Conservation (phyloP, 1,284 basidiomycete genomes). For the Microbotryum silenes-acaulis region DNA sequence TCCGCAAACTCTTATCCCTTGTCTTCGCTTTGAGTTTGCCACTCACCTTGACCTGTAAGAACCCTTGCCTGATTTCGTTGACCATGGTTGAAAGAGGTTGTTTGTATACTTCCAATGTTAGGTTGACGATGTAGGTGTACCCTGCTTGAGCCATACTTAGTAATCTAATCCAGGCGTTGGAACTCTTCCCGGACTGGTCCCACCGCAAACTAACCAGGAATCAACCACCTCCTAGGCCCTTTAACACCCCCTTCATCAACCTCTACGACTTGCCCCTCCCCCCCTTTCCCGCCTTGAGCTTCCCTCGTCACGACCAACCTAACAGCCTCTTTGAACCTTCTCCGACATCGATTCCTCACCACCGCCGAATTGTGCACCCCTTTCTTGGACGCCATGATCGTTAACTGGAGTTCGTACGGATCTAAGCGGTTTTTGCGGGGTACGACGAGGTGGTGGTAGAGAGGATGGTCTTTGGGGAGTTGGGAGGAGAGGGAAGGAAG, state of each 20-base stretch:
- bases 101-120: constrained; percentile 27
- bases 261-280: not conserved
- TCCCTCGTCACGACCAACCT: constrained; percentile 27
- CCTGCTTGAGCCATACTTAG: not conserved
- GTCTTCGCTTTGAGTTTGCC: too few relatives aligned
- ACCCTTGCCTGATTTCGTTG: constrained; percentile 8
- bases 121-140: constrained; percentile 19
- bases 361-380: constrained; percentile 28
- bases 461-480: not conserved
- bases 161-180: not conserved
- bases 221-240: constrained; percentile 24
- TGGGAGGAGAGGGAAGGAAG: not conserved
- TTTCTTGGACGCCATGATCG: constrained; percentile 25
- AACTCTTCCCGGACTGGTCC: too few relatives aligned
- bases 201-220: constrained; percentile 18
- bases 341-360: constrained; percentile 20
- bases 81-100: constrained; percentile 23
- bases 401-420: constrained; percentile 28
- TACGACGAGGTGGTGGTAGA: not conserved
- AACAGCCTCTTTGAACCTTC: constrained; percentile 25
- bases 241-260: constrained; percentile 1
- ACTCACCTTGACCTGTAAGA: constrained; percentile 19
- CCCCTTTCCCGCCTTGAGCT: constrained; percentile 1
- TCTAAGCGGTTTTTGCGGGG: not conserved
- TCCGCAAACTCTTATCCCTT: too few relatives aligned